Evolutionary conservation across 768 basidiomycete genomes (phyloP).

Genomic region (Serendipita sp.): DNA sequence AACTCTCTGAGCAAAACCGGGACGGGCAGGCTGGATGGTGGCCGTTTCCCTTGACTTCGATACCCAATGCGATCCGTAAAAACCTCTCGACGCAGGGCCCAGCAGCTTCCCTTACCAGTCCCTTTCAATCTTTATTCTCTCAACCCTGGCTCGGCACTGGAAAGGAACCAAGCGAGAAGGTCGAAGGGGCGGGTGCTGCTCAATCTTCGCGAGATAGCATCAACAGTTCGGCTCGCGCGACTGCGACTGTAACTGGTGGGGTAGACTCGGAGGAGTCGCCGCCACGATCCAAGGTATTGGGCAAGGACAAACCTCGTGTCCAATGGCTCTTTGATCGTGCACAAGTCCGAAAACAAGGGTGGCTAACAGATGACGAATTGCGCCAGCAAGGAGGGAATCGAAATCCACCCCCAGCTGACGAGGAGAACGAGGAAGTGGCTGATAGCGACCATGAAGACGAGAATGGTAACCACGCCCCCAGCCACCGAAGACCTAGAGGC

Average conservation of each 20-base stretch:
- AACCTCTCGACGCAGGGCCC: neutral
- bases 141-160: neutral
- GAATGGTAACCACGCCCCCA: neutral
- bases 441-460: constrained; percentile 8
- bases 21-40: neutral
- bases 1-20: neutral
- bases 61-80: neutral
- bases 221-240: neutral
- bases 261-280: neutral
- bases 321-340: neutral
- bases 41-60: neutral
- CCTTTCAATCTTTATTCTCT: constrained; percentile 4
- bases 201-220: neutral
- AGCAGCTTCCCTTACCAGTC: neutral
- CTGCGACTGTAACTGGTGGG: constrained; percentile 2
- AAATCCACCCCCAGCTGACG: constrained; percentile 1
- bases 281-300: neutral
- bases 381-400: neutral
- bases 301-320: constrained; percentile 4
- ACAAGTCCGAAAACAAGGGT: constrained; percentile 7
- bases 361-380: constrained; percentile 5
- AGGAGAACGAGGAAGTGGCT: constrained; percentile 12
- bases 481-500: constrained; percentile 12
- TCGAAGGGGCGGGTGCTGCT: neutral
- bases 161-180: neutral